Conservation (phyloP, 345 rosid species). For the Lepidium aucheri region DNA sequence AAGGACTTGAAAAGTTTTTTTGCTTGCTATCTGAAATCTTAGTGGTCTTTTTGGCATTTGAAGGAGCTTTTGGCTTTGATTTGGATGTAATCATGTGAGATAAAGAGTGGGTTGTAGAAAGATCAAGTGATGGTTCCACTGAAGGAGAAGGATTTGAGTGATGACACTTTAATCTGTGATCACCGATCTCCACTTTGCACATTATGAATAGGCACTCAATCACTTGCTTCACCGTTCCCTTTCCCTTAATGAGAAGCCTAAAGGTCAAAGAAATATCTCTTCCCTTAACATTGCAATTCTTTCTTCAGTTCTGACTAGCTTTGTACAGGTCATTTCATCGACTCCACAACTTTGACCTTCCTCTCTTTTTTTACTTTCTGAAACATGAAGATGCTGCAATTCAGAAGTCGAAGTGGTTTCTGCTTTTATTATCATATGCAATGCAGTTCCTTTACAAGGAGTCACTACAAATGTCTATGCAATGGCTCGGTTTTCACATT, state of each 20-base stretch:
- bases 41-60: not conserved
- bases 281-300: not conserved
- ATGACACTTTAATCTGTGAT: conserved; percentile 3
- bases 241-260: not conserved
- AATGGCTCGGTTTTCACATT: conserved; percentile 60
- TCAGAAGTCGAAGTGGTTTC: conserved; percentile 27
- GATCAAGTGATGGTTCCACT: conserved; percentile 4
- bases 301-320: not conserved
- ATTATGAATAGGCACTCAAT: conserved; percentile 8
- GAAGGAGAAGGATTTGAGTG: not conserved
- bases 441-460: conserved; percentile 17
- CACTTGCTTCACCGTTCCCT: conserved; percentile 4
- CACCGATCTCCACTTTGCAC: conserved; percentile 8
- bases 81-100: conserved; percentile 22
- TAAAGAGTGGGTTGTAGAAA: conserved; percentile 11
- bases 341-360: not conserved
- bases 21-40: conserved; percentile 1
- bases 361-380: not conserved
- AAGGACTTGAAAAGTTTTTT: not conserved
- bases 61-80: not conserved
- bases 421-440: conserved; percentile 23
- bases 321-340: not conserved
- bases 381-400: conserved; percentile 3
- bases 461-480: conserved; percentile 15
- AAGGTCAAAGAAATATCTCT: not conserved